Evolutionary conservation across 2,329 filamentous ascomycete species (phyloP), one percentile per base, ranked within the genome.

Genomic region (Fusarium denticulatum): DNA sequence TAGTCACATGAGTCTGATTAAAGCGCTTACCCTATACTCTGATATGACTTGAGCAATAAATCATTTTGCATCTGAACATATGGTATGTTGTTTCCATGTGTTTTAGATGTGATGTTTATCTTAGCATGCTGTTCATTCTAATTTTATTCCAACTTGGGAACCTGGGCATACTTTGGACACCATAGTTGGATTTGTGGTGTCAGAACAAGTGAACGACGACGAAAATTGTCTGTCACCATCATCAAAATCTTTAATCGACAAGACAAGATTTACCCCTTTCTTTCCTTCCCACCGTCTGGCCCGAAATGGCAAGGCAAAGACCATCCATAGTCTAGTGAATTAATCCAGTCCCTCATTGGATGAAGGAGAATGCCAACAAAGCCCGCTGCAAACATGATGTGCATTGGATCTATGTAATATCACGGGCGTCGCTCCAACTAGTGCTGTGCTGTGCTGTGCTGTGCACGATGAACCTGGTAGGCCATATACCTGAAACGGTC

Each of bases 1-100:
- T 49, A 49, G 71, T 79, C 78, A 79, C 78, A 73, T 79, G 78
- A 78, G 53, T 61, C 22, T 26, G 2, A 13, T 20, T 12, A 36
- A 7, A 10, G 12, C 8, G 15, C 4, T 6, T 70, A 70, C 67
- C 67, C 60, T 70, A 40, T 9, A 70, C 26, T 12, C 24, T n/a
- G 20, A 12, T 15, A 15, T 30, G 15, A 14, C 16, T 20, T 34
- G 13, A 28, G 10, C 15, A 10, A 24, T 14, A 8, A 16, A 24
- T 16, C 20, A 28, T 39, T 26, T 12, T 32, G 24, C 28, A 30
- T 20, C 18, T 43, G 22, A 26, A 34, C 16, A 11, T 13, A 16
- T 55, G 15, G 9, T 36, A 18, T 52, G 18, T 40, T 15, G 20
- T 22, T 39, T 22, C 20, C 10, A 16, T 39, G 11, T 22, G 18